Conservation (phyloP, 2,329 filamentous ascomycete species). For the Hypoxylon sp. region DNA sequence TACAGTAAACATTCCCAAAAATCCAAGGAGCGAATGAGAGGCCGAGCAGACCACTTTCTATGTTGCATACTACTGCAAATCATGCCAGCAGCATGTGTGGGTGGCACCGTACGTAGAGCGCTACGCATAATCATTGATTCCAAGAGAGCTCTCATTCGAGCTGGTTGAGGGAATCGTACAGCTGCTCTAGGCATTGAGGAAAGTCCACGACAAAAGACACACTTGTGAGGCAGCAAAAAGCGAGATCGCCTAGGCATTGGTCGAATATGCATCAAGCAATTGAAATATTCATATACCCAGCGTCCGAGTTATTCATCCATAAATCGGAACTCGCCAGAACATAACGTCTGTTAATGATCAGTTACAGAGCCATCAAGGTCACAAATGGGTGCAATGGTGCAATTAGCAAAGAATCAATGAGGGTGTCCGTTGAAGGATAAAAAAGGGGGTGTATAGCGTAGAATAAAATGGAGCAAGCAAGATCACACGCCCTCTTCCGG, state of each 20-base stretch:
- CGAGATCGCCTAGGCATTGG: conserved; percentile 6
- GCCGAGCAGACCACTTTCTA: conserved; percentile 12
- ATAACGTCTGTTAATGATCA: conserved; percentile 30
- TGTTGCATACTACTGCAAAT: conserved; percentile 40
- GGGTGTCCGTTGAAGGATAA: conserved; percentile 33
- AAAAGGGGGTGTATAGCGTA: conserved; percentile 33
- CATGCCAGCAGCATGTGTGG: conserved; percentile 39
- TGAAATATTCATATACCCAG: conserved; percentile 8
- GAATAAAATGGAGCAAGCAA: conserved; percentile 31
- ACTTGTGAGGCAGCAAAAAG: conserved; percentile 21
- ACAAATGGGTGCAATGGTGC: conserved; percentile 19
- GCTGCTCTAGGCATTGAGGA: conserved; percentile 10
- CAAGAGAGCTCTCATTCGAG: conserved; percentile 21
- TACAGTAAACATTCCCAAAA: conserved; percentile 38
- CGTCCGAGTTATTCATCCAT: conserved; percentile 26
- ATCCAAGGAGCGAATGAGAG: conserved; percentile 32
- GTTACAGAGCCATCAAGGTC: conserved; percentile 37
- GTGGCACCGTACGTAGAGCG: conserved; percentile 40
- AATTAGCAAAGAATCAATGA: conserved; percentile 31
- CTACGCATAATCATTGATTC: conserved; percentile 23
- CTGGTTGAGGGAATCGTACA: conserved; percentile 11
- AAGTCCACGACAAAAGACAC: conserved; percentile 5
- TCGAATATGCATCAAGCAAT: conserved; percentile 10
- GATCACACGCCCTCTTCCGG: conserved; percentile 41
- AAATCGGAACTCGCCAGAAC: conserved; percentile 25